Conservation (phyloP, 1,139 yeast genomes). For the Debaryomyces fabryi region DNA sequence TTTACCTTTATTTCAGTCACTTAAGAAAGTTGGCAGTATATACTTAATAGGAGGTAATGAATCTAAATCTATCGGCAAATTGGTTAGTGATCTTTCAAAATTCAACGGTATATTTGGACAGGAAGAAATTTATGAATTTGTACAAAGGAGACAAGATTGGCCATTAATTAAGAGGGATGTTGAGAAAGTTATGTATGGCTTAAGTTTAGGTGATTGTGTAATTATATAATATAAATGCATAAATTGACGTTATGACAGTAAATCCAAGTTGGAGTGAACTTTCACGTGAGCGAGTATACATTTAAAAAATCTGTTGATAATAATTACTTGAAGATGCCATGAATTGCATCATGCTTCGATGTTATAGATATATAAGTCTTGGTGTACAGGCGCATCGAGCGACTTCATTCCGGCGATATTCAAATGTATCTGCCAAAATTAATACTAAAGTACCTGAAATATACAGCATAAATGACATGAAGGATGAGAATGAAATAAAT, state of each 20-base stretch:
- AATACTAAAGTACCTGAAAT: background rate
- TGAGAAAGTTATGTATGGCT: constrained; percentile 93
- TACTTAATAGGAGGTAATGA: constrained; percentile 75
- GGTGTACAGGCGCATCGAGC: background rate
- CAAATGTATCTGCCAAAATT: background rate
- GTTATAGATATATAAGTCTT: background rate
- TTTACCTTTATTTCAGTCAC: constrained; percentile 74
- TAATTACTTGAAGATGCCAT: background rate
- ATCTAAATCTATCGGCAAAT: constrained; percentile 81
- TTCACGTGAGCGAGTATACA: background rate
- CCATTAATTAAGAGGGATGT: constrained; percentile 70
- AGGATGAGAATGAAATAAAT: constrained; percentile 8
- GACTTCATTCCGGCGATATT: background rate
- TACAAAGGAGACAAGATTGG: constrained; percentile 90
- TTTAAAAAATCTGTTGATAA: background rate
- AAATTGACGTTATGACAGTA: background rate
- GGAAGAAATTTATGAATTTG: constrained; percentile 92
- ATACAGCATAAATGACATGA: background rate
- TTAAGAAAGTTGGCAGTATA: constrained; percentile 82
- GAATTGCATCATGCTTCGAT: constrained; percentile 5
- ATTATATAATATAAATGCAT: constrained; percentile 2
- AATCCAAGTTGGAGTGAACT: no score
- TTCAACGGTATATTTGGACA: constrained; percentile 90
- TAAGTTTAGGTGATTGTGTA: constrained; percentile 69
- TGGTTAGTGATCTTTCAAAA: constrained; percentile 80